phyloP scores from a whole-genome alignment of 2,329 filamentous ascomycete species.

The Thielaviopsis euricoi region DNA sequence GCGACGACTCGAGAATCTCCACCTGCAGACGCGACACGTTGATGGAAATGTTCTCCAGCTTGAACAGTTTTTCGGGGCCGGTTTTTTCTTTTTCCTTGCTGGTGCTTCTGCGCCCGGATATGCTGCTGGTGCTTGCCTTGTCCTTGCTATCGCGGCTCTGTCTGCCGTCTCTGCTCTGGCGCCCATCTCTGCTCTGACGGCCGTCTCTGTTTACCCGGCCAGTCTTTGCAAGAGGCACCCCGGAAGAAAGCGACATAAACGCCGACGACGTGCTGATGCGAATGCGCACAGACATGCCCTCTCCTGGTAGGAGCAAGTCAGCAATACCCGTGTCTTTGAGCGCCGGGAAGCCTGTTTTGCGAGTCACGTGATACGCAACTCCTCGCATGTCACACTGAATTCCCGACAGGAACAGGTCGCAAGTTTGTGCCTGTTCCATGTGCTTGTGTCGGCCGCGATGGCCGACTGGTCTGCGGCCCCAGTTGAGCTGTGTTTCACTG shows the following conservation, averaged over 20 bases:
- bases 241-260: not conserved
- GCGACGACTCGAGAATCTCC: slow-evolving; percentile 85
- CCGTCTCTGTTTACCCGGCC: not conserved
- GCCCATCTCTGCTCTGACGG: not conserved
- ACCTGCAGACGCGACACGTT: slow-evolving; percentile 68
- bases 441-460: slow-evolving; percentile 69
- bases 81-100: slow-evolving; percentile 29
- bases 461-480: slow-evolving; percentile 74
- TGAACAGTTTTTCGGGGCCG: slow-evolving; percentile 52
- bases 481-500: slow-evolving; percentile 88
- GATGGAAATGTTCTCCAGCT: slow-evolving; percentile 78
- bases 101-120: not conserved
- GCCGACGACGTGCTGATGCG: slow-evolving; percentile 33
- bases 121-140: not conserved
- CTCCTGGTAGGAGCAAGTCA: slow-evolving; percentile 74
- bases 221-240: not conserved
- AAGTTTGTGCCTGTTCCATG: slow-evolving; percentile 31
- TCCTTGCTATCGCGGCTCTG: not conserved
- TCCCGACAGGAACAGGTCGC: slow-evolving; percentile 57
- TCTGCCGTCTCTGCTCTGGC: not conserved
- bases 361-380: slow-evolving; percentile 88
- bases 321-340: slow-evolving; percentile 76
- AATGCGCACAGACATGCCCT: slow-evolving; percentile 83
- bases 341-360: slow-evolving; percentile 82
- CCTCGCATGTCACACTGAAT: slow-evolving; percentile 85